phyloP scores from a whole-genome alignment of 2,329 filamentous ascomycete species.

The Cercospora sp. region DNA sequence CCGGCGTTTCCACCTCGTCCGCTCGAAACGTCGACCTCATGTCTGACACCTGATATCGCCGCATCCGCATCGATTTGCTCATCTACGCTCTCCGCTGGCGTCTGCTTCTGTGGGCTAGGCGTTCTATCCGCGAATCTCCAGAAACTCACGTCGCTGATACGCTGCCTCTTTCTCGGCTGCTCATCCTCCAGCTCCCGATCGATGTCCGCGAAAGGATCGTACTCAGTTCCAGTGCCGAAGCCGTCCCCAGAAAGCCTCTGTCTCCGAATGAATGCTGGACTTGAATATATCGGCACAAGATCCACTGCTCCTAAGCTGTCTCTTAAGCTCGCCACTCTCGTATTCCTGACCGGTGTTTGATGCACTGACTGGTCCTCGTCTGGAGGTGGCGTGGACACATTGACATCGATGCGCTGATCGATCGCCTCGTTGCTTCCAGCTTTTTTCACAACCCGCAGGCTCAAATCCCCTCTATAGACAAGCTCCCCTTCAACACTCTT shows the following conservation, averaged over 20 bases:
- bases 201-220: slow-evolving; percentile 64
- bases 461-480: slow-evolving; percentile 46
- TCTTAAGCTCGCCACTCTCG: slow-evolving; percentile 21
- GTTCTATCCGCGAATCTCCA: slow-evolving; percentile 77
- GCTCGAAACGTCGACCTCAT: background rate
- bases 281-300: slow-evolving; percentile 52
- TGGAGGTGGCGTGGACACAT: slow-evolving; percentile 26
- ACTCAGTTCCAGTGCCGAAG: slow-evolving; percentile 59
- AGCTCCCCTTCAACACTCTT: slow-evolving; percentile 61
- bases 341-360: slow-evolving; percentile 12
- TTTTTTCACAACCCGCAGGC: slow-evolving; percentile 34
- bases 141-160: slow-evolving; percentile 66
- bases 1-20: background rate
- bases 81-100: slow-evolving; percentile 2
- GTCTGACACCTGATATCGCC: background rate
- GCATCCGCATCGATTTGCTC: slow-evolving; percentile 2
- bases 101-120: slow-evolving; percentile 64
- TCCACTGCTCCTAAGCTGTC: slow-evolving; percentile 21
- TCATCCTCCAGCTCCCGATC: slow-evolving; percentile 64
- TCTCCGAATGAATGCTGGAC: slow-evolving; percentile 77
- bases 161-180: slow-evolving; percentile 65
- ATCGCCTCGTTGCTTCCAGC: slow-evolving; percentile 19
- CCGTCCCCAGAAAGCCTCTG: slow-evolving; percentile 69
- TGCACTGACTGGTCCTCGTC: slow-evolving; percentile 18
- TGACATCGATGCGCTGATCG: slow-evolving; percentile 18